phyloP scores from a whole-genome alignment of 2,329 filamentous ascomycete species.

The Stenocarpella maydis region DNA sequence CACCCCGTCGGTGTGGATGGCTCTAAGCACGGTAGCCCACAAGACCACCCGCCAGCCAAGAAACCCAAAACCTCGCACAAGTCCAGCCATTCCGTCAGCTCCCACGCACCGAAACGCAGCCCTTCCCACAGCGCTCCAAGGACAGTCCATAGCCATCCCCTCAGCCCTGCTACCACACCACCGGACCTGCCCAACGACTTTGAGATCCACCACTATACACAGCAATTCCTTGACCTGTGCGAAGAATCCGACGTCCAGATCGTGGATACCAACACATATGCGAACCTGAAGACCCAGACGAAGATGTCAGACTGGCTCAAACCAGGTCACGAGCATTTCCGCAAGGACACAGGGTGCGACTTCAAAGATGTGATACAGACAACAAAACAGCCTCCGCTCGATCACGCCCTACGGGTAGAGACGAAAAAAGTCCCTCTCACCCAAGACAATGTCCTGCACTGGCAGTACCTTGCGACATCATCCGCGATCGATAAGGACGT shows the following conservation, averaged over 20 bases:
- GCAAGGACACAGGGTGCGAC: constrained; percentile 71
- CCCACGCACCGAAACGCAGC: constrained; percentile 70
- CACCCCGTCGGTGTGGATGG: constrained; percentile 66
- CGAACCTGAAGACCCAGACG: constrained; percentile 77
- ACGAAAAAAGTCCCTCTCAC: constrained; percentile 55
- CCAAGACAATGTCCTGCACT: constrained; percentile 68
- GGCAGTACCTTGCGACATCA: constrained; percentile 69
- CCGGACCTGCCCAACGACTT: constrained; percentile 70
- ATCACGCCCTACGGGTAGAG: constrained; percentile 58
- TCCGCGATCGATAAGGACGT: constrained; percentile 64
- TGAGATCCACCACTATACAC: constrained; percentile 74
- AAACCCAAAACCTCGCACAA: constrained; percentile 85
- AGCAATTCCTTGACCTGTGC: constrained; percentile 79
- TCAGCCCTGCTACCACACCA: constrained; percentile 81
- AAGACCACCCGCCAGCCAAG: constrained; percentile 70
- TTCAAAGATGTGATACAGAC: constrained; percentile 73
- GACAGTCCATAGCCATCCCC: constrained; percentile 64
- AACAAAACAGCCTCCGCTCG: constrained; percentile 43
- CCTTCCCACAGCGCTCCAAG: constrained; percentile 71
- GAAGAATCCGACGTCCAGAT: constrained; percentile 67
- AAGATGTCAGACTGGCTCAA: constrained; percentile 81
- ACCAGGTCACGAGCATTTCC: constrained; percentile 71
- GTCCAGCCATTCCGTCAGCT: constrained; percentile 77
- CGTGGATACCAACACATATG: constrained; percentile 79
- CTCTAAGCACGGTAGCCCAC: constrained; percentile 55